Base-by-base conservation (phyloP, 495 filamentous ascomycete genomes). In the Cladorrhinum samala region DNA sequence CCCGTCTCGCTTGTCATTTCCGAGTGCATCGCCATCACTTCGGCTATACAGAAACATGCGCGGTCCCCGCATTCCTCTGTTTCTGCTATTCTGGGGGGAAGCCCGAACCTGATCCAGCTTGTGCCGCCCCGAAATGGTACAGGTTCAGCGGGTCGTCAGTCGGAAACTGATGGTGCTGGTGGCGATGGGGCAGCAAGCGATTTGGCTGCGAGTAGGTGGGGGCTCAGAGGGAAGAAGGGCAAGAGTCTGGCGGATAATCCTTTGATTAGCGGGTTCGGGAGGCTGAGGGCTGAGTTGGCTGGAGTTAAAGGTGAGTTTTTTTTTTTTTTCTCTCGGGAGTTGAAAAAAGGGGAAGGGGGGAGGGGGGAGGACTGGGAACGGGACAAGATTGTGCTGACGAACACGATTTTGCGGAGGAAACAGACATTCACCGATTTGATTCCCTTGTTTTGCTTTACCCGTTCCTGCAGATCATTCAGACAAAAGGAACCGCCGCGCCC, bases 241-340 rank as follows among this genome's bases (percentile, higher is more conserved):
- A 94, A 91, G 79, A 96, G 91, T 72, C 88, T 96, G 79, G 89
- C 96, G 76, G 93, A 99, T 72, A 96, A 97, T 64, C 94, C 93
- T 33, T 78, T 99, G 57, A 95, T 99, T 76, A 85, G 88, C 49
- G 92, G 91, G 9, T 99, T 99, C 70, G 89, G 92, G 50, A 84
- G 88, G 52, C 71, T 99, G 50, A 80, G 94, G 53, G 86, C 82
- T 58, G 94, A 96, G 72, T 78, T 99, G 62, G 88, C 89, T 57
- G 84, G 81, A n/a, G 95, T 91, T 62, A 91, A 84, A 82, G n/a
- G n/a, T n/a, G n/a, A n/a, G n/a, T n/a, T n/a, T n/a, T n/a, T n/a
- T n/a, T n/a, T n/a, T n/a, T n/a, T n/a, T n/a, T n/a, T n/a, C n/a
- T n/a, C n/a, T n/a, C n/a, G n/a, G n/a, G n/a, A n/a, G n/a, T n/a